Base-by-base conservation (phyloP, 805 yeast species). In the Saturnispora dispora region DNA sequence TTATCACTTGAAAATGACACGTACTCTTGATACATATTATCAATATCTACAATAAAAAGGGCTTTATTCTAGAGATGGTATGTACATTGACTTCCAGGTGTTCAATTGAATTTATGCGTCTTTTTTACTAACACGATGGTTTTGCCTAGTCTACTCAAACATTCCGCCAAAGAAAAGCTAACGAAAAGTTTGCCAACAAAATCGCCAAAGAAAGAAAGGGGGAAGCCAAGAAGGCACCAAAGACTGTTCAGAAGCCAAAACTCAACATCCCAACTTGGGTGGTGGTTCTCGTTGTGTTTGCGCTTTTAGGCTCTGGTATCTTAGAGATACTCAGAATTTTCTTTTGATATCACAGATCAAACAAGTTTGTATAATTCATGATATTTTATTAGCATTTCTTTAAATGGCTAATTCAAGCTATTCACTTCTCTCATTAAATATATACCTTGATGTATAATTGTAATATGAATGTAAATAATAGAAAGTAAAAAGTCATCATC, bases 111-210 rank as follows among this genome's bases (percentile, higher is more conserved):
- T 8, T 17, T 7, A 15, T 22, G 13, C 8, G 35, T 25, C 17
- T 15, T 30, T 44, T 28, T 6, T 17, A 44, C 20, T 28, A 30
- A n/a, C 37, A 7, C 5, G 23, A 13, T 33, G 10, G 5, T 27
- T 45, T 18, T 28, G 23, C n/a, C 27, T 47, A 68, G 90, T 87
- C 86, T 55, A 62, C 74, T 32, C 96, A 89, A 75, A 85, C 96
- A 23, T 90, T 93, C 52, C 82, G 78, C 61, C 96, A 90, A 71
- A 83, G 90, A 70, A 73, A 78, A 50, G 96, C 96, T n/a, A 90
- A 90, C 68, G 78, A 77, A 61, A 86, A 83, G 65, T 91, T 82
- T 67, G 88, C 85, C 60, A 85, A 83, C 68, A 76, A 74, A 60
- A 81, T 83, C 57, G 85, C 81, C 61, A 75, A 76, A 57, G 56